Evolutionary conservation across 1,284 basidiomycete genomes (phyloP).

Genomic region (Moesziomyces sp.): DNA sequence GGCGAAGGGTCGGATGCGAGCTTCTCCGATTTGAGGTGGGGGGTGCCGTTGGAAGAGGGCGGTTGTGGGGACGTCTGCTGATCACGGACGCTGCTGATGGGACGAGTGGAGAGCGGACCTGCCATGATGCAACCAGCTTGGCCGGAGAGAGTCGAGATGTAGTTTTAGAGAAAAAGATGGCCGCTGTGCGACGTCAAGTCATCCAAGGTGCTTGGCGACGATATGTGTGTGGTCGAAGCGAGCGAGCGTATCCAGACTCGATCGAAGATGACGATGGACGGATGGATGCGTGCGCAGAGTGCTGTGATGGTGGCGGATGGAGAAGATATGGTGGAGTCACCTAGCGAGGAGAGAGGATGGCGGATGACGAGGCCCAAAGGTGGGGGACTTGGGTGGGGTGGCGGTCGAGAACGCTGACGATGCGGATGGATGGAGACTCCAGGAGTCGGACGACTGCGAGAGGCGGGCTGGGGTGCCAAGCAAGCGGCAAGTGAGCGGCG

Average conservation of each 20-base stretch:
- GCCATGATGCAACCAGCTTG: conserved; percentile 46
- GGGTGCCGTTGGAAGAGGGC: conserved; percentile 16
- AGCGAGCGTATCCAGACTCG: neutral
- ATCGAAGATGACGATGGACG: neutral
- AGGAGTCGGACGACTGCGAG: too few relatives aligned
- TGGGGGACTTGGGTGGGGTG: too few relatives aligned
- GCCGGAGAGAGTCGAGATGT: conserved; percentile 9
- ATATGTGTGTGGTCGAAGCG: too few relatives aligned
- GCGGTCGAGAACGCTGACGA: too few relatives aligned
- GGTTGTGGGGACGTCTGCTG: conserved; percentile 23
- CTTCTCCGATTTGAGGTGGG: conserved; percentile 6
- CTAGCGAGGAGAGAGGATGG: neutral
- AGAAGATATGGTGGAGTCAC: too few relatives aligned
- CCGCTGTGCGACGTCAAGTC: neutral
- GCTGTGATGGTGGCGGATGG: conserved; percentile 1
- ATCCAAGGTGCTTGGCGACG: too few relatives aligned
- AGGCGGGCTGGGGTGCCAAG: too few relatives aligned
- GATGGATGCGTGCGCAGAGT: conserved; percentile 2
- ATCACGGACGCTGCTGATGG: conserved; percentile 45
- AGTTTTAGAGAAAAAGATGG: neutral
- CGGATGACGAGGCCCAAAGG: conserved; percentile 2
- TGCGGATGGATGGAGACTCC: too few relatives aligned
- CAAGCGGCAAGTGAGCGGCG: neutral
- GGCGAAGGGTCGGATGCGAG: conserved; percentile 15
- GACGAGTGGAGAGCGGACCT: conserved; percentile 29